These are phyloP conservation scores for Colletotrichum cordylinicola DNA, from an alignment of 2,329 filamentous ascomycete genomes.

Conservation along the genomic window DNA sequence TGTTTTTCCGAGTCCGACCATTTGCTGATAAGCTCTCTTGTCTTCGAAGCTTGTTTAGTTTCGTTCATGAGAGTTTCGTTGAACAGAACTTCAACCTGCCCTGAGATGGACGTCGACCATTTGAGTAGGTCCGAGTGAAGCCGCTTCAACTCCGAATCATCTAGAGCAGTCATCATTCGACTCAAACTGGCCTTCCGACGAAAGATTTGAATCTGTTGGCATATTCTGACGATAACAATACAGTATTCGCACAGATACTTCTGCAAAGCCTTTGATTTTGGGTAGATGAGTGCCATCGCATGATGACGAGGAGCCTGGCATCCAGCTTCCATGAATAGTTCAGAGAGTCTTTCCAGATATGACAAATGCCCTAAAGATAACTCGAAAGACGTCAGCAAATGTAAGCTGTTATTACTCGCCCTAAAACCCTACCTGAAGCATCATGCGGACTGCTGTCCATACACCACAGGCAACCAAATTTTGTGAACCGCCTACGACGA, in stretches of 20 bases:
- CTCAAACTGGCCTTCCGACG: accelerated
- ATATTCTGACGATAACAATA: accelerated
- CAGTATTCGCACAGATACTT: background rate
- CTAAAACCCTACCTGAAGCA: background rate
- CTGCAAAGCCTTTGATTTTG: background rate
- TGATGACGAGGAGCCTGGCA: background rate
- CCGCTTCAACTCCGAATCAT: background rate
- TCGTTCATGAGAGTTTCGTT: too few relatives aligned
- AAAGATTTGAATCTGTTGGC: background rate
- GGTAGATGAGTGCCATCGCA: background rate
- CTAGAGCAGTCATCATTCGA: background rate
- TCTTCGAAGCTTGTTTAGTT: accelerated
- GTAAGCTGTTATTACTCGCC: too few relatives aligned
- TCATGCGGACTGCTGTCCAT: background rate
- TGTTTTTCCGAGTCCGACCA: background rate
- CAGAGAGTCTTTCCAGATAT: background rate
- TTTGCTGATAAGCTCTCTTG: accelerated
- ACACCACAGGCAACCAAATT: too few relatives aligned
- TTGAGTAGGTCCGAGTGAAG: accelerated
- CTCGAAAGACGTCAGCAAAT: too few relatives aligned
- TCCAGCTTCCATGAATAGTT: background rate
- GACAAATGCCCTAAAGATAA: background rate
- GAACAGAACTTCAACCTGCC: too few relatives aligned
- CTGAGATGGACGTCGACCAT: background rate
- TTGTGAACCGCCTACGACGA: too few relatives aligned